Conservation (phyloP, 2,329 filamentous ascomycete species). For the Pseudophaeomoniella oleicola region DNA sequence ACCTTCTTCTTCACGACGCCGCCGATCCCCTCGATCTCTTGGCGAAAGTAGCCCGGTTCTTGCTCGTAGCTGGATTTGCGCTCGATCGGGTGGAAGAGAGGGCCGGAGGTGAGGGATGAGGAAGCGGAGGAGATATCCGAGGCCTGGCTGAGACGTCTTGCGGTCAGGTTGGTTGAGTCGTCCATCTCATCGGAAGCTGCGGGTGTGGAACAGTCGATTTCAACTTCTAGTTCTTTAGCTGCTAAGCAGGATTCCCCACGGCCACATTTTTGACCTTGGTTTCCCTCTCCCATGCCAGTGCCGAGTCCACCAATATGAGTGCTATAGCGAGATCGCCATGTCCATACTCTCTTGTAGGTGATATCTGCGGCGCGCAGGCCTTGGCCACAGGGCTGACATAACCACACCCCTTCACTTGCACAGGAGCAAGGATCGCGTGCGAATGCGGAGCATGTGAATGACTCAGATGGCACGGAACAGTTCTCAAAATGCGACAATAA, state of each 20-base stretch:
- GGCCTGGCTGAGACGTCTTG: neutral
- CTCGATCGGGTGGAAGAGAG: neutral
- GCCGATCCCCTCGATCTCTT: slow-evolving; percentile 85
- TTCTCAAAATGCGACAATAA: slow-evolving; percentile 3
- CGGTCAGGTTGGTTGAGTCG: neutral
- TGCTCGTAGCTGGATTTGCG: neutral
- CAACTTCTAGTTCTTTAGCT: slow-evolving; percentile 62
- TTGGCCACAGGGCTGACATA: slow-evolving; percentile 72
- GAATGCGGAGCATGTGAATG: slow-evolving; percentile 33
- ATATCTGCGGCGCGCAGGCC: slow-evolving; percentile 45
- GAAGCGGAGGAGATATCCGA: neutral
- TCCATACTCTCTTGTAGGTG: slow-evolving; percentile 59
- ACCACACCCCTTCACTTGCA: slow-evolving; percentile 50
- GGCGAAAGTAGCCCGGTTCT: slow-evolving; percentile 58
- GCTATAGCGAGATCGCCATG: slow-evolving; percentile 74
- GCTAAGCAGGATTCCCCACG: slow-evolving; percentile 64
- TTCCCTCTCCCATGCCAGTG: slow-evolving; percentile 75
- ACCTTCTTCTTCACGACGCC: slow-evolving; percentile 76
- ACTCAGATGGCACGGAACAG: neutral
- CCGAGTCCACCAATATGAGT: slow-evolving; percentile 63
- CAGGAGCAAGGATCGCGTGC: slow-evolving; percentile 45
- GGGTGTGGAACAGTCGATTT: slow-evolving; percentile 55
- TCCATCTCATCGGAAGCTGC: neutral
- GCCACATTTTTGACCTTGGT: slow-evolving; percentile 77
- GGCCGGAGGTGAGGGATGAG: neutral